phyloP scores from a whole-genome alignment of 2,329 filamentous ascomycete genomes.

The Botrytis cinerea region DNA sequence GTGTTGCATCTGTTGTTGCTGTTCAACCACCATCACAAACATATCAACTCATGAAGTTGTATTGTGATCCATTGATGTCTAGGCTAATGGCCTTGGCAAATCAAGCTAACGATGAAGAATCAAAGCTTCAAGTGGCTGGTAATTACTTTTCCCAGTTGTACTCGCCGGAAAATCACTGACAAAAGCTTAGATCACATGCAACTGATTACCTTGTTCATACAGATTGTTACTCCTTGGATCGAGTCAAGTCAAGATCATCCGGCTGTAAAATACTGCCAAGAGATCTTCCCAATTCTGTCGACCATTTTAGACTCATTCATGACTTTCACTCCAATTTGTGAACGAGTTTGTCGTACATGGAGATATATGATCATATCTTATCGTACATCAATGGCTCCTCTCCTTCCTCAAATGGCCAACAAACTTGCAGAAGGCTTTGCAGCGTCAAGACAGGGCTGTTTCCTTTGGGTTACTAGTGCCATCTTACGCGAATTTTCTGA shows the following conservation, averaged over 20 bases:
- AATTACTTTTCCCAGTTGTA: slow-evolving; percentile 39
- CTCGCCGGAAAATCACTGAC: slow-evolving; percentile 4
- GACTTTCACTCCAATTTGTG: slow-evolving; percentile 82
- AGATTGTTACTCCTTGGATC: slow-evolving; percentile 74
- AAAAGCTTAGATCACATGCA: slow-evolving; percentile 73
- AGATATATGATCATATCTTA: slow-evolving; percentile 97
- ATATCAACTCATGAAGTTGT: slow-evolving; percentile 84
- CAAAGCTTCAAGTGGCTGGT: slow-evolving; percentile 85
- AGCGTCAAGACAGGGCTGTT: slow-evolving; percentile 86
- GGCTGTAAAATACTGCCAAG: slow-evolving; percentile 93
- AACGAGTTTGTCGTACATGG: slow-evolving; percentile 94
- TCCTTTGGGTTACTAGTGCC: slow-evolving; percentile 96
- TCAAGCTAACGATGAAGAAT: slow-evolving; percentile 76
- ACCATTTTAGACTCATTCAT: slow-evolving; percentile 88
- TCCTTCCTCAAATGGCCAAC: slow-evolving; percentile 82
- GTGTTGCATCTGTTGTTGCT: slow-evolving; percentile 87
- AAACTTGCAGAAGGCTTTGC: slow-evolving; percentile 86
- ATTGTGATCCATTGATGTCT: slow-evolving; percentile 86
- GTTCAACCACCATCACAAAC: slow-evolving; percentile 79
- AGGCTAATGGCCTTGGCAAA: slow-evolving; percentile 86
- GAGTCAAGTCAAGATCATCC: slow-evolving; percentile 75
- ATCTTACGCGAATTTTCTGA: slow-evolving; percentile 95
- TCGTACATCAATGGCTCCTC: slow-evolving; percentile 80
- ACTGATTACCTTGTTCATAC: slow-evolving; percentile 86
- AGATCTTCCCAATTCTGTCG: slow-evolving; percentile 85